These are phyloP conservation scores for Murraya koenigii DNA, from an alignment of 345 rosid genomes.

Conservation along the genomic window DNA sequence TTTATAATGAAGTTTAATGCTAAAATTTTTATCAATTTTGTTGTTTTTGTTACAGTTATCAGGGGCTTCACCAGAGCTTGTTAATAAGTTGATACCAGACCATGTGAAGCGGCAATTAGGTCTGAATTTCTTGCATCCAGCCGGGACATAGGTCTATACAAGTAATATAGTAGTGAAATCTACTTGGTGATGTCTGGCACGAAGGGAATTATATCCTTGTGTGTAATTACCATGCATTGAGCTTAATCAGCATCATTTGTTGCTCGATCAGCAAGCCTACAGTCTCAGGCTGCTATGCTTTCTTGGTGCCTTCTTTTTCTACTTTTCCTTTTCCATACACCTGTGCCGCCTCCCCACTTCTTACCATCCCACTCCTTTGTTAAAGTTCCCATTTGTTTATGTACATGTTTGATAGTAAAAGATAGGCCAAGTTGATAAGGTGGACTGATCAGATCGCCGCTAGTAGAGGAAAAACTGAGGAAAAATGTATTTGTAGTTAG, in stretches of 20 bases:
- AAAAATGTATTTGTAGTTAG: constrained; percentile 38
- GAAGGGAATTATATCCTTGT: constrained; percentile 27
- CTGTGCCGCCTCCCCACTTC: constrained; percentile 6
- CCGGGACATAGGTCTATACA: constrained; percentile 50
- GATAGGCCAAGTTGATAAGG: constrained; percentile 30
- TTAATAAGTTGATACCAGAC: constrained; percentile 81
- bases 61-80: constrained; percentile 75
- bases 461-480: constrained; percentile 28
- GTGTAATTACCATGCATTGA: constrained; percentile 25
- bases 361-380: not conserved
- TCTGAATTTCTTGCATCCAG: constrained; percentile 62
- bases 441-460: constrained; percentile 31
- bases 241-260: constrained; percentile 33
- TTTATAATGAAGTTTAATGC: not conserved
- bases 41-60: constrained; percentile 41
- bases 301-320: constrained; percentile 23
- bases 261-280: constrained; percentile 23
- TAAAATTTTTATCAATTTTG: not conserved
- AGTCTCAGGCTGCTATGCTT: constrained; percentile 27
- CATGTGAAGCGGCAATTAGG: constrained; percentile 79
- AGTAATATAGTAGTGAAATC: constrained; percentile 15
- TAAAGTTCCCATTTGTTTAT: constrained; percentile 28
- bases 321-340: constrained; percentile 2
- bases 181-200: constrained; percentile 26
- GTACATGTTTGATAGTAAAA: constrained; percentile 53